A percentile compares a stretch with the other conserved stretches of the same genome.
Evolutionary conservation across 129 eudicot species (phyloP).

Genomic region (Artemisia tridentata): DNA sequence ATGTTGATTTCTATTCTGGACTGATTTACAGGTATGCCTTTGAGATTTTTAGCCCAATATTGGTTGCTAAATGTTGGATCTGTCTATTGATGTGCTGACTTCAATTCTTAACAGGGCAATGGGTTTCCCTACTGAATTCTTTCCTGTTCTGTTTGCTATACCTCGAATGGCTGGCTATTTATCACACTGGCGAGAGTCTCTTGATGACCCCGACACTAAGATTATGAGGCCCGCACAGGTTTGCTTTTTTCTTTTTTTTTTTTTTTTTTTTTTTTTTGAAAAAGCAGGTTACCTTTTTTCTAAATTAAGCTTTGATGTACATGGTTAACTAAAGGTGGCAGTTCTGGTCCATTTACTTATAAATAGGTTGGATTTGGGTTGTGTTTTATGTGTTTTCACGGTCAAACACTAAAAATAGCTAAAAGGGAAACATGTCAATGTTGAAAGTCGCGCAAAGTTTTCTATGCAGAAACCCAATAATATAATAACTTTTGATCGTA

Average conservation of each 20-base stretch:
- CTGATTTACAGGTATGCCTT: conserved; percentile 73
- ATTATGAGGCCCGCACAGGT: conserved; percentile 99
- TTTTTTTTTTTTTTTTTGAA: neutral
- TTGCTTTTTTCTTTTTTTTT: neutral
- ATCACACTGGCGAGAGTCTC: conserved; percentile 93
- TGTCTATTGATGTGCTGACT: neutral
- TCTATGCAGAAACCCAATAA: no score
- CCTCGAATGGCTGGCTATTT: conserved; percentile 99
- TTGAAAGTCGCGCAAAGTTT: neutral
- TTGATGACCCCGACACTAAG: conserved; percentile 99
- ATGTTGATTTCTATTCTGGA: conserved; percentile 98
- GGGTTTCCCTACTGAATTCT: conserved; percentile 98
- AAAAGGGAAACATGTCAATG: neutral
- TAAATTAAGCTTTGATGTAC: neutral
- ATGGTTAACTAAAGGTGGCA: neutral
- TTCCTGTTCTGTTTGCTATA: conserved; percentile 85
- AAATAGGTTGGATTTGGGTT: neutral
- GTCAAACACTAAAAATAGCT: neutral
- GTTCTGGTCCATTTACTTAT: neutral
- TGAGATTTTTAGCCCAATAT: neutral
- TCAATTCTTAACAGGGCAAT: conserved; percentile 70
- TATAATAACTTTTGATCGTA: no score
- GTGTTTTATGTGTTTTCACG: neutral
- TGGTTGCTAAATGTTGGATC: neutral
- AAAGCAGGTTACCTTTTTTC: neutral